Base-by-base conservation (phyloP, 805 yeast species). In the Candida schatavii region DNA sequence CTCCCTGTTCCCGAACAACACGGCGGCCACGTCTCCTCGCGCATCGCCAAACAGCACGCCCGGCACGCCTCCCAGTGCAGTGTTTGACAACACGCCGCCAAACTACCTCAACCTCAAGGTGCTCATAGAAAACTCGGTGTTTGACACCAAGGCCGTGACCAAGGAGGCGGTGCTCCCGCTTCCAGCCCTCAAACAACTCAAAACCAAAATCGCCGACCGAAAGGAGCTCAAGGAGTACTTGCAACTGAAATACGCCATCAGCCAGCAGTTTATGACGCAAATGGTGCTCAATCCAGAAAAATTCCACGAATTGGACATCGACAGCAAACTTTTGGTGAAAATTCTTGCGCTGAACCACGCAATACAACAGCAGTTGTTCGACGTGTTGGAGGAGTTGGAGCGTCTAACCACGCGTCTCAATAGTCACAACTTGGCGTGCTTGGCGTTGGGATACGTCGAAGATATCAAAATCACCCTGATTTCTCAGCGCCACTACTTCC, bases 361-460 rank as follows among this genome's bases (percentile, higher is more conserved):
- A 10, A 55, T 70, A 37, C 70, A 66, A 42, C 49, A 55, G 40
- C 63, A 66, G 39, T 47, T 66, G 22, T 47, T 51, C 19, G 40
- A 46, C 9, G 49, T 54, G 9, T 48, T 53, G 31, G 49, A 51
- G 11, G 72, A 67, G 33, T 50, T 68, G 32, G 65, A 60, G 11
- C 46, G 43, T 2, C 53, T 67, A 33, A 50, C 49, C 7, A 36
- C 51, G 10, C 51, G 49, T 35, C 51, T 74, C 39, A 61, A 57
- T 41, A 64, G 66, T 46, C 80, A 75, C 48, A 68, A 73, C 42
- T 48, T 71, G 39, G 63, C 75, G 0, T 68, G 75, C 25, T 62
- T 72, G 35, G 69, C 70, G 13, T 56, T 74, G 46, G 79, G 80
- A 2, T 73, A 74, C 50, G 63, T 74, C 14, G 76, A 74, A 46